Base-by-base conservation (phyloP, 768 basidiomycete genomes). In the Agrocybe praecox region DNA sequence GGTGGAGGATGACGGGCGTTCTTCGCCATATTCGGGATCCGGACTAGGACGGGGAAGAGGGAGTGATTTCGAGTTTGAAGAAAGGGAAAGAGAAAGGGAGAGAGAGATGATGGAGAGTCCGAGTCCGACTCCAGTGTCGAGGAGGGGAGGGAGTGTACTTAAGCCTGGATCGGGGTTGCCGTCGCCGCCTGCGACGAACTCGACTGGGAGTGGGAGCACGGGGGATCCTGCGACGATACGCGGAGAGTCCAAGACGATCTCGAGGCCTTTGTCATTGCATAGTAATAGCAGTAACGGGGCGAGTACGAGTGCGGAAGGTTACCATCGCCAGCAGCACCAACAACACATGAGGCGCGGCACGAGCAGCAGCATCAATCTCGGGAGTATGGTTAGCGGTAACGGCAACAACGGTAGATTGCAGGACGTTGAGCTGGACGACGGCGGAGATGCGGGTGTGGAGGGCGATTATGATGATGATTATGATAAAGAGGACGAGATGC, bases 121-220 rank as follows among this genome's bases (percentile, higher is more conserved):
- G 12, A 40, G 36, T 59, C 86, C 87, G 11, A 76, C 59, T 24
- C 61, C 64, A 7, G 48, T 74, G 21, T 72, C 78, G 32, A 75
- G 74, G 60, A 64, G 66, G 14, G 69, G 78, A 55, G 79, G 85
- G 11, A 45, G 56, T 26, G 34, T 34, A 19, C 19, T 46, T 29
- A 42, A 26, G 15, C 46, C 46, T 21, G 24, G 53, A 55, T 90
- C 89, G 6, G 90, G 91, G 6, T 69, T 93, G 6, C 91, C 92
- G 1, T 92, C 90, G 21, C 92, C 92, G 0, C 92, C 92, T 43
- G 90, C 89, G 23, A 90, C 92, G 18, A 92, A 92, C 67, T 92
- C 90, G 11, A 92, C 90, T 1, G 90, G 88, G 32, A 91, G 89
- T 69, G 88, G 89, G 34, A 90, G 89, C 63, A 86, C 83, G 4